phyloP scores from a whole-genome alignment of 768 basidiomycete genomes.

The Termitomyces sp. region DNA sequence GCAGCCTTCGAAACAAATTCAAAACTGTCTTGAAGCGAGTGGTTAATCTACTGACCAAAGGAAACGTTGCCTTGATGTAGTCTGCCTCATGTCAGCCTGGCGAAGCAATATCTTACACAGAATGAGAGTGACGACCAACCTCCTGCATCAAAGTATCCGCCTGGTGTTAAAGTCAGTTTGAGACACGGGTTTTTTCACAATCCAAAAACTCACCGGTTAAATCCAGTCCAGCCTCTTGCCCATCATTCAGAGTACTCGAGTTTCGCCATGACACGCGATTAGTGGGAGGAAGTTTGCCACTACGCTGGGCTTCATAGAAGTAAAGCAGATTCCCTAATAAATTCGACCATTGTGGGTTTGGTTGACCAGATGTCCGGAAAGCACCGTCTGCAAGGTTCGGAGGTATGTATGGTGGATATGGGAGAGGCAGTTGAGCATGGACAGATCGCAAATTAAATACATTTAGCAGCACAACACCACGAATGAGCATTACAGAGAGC shows the following conservation, averaged over 20 bases:
- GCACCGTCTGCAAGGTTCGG: slow-evolving; percentile 55
- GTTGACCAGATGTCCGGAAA: slow-evolving; percentile 35
- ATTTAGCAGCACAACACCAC: slow-evolving; percentile 15
- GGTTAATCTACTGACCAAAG: slow-evolving; percentile 47
- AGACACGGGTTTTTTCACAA: not conserved
- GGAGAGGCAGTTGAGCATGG: slow-evolving; percentile 55
- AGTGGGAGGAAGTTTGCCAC: slow-evolving; percentile 59
- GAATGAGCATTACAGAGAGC: slow-evolving; percentile 17
- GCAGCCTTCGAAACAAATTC: slow-evolving; percentile 46
- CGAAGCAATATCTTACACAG: not conserved
- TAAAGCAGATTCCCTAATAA: slow-evolving; percentile 77
- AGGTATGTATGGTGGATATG: slow-evolving; percentile 59
- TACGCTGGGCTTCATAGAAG: slow-evolving; percentile 91
- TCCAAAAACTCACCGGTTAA: slow-evolving; percentile 45
- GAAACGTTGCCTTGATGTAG: slow-evolving; percentile 85
- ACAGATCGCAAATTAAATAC: slow-evolving; percentile 18
- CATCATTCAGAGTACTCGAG: slow-evolving; percentile 72
- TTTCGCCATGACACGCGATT: slow-evolving; percentile 89
- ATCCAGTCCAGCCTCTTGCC: slow-evolving; percentile 65
- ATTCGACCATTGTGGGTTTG: slow-evolving; percentile 79
- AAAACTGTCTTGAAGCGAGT: not conserved
- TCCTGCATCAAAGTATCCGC: slow-evolving; percentile 91
- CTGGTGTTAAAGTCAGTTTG: slow-evolving; percentile 16
- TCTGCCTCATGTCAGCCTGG: slow-evolving; percentile 34
- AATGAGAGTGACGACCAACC: slow-evolving; percentile 36